Evolutionary conservation across 75 land plant genomes (phyloP).

Genomic region (Isoetes taiwanensis): DNA sequence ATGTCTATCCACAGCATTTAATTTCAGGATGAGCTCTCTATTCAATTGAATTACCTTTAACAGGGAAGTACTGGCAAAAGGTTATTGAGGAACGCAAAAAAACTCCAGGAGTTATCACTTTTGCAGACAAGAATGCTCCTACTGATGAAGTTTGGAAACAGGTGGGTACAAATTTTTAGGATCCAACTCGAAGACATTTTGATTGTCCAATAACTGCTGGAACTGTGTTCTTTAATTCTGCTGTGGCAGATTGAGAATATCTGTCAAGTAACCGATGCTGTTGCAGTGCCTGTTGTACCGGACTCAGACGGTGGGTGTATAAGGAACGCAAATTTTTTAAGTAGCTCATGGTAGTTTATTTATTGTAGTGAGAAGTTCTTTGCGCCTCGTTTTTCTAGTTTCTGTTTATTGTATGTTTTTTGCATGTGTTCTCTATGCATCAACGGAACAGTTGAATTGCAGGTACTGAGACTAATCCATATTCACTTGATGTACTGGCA

Average conservation of each 20-base stretch:
- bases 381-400: no score
- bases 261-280: conserved; percentile 48
- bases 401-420: no score
- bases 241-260: conserved; percentile 63
- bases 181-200: no score
- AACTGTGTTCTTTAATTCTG: not conserved
- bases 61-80: conserved; percentile 89
- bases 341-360: no score
- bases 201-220: not conserved
- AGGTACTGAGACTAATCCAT: conserved; percentile 95
- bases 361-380: no score
- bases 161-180: conserved; percentile 29
- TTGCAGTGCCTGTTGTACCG: conserved; percentile 88
- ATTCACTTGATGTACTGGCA: conserved; percentile 76
- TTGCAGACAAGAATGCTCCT: conserved; percentile 99
- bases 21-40: not conserved
- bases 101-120: conserved; percentile 55
- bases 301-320: no score
- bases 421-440: no score
- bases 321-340: no score
- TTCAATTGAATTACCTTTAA: not conserved
- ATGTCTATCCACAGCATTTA: no score
- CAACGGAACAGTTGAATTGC: conserved; percentile 12
- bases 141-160: conserved; percentile 92
- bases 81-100: conserved; percentile 55